Base-by-base conservation (phyloP, 1,284 basidiomycete genomes). In the Thecaphora thlaspeos region DNA sequence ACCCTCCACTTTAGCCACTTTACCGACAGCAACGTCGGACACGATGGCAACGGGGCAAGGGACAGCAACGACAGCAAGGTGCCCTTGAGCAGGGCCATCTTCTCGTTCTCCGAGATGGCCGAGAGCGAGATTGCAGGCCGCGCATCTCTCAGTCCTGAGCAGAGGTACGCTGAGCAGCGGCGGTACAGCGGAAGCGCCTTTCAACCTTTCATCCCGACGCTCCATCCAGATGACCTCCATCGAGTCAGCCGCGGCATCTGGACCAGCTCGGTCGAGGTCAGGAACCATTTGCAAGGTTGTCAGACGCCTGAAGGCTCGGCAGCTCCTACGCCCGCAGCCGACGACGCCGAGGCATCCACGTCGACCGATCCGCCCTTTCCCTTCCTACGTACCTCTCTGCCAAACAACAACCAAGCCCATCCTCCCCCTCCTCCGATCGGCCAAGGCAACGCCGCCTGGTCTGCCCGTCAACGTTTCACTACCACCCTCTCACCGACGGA, bases 1-100 rank as follows among this genome's bases (percentile, higher is more conserved):
- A 46, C 39, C 1, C 49, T 71, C 40, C 53, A 56, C 11, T 71
- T 71, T 36, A 61, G 61, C 22, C 68, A 70, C 44, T 70, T 71
- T 48, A 54, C n/a, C n/a, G n/a, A n/a, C n/a, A n/a, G n/a, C n/a
- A n/a, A n/a, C n/a, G n/a, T n/a, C n/a, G n/a, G n/a, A n/a, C n/a
- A n/a, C n/a, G n/a, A n/a, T n/a, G n/a, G n/a, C n/a, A n/a, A n/a
- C n/a, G n/a, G n/a, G n/a, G n/a, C n/a, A n/a, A n/a, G n/a, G n/a
- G n/a, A n/a, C n/a, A n/a, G n/a, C n/a, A n/a, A n/a, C 26, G 26
- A 28, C 26, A 5, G 7, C 26, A 28, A 28, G 26, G 26, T 28
- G 11, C 10, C 32, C 15, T 8, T 15, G 7, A 34, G 32, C 32
- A 7, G 15, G 7, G 32, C 32, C 32, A 17, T 34, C 32, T 34